phyloP scores from a whole-genome alignment of 1,139 yeast genomes.

The Saccharomyces uvarum region DNA sequence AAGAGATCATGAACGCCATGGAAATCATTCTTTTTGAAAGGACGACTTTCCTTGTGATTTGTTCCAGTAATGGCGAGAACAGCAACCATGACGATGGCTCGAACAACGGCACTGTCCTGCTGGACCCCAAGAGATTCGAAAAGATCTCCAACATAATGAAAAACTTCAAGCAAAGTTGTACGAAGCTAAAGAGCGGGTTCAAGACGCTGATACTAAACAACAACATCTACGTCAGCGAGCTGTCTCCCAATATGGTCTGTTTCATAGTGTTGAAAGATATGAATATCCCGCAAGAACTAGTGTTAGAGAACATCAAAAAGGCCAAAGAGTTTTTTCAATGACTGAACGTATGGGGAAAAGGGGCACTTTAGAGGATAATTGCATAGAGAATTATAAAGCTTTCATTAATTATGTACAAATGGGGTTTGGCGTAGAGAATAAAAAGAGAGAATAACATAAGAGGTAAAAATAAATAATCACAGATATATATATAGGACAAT shows the following conservation, averaged over 20 bases:
- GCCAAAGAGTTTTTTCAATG: slow-evolving; percentile 32
- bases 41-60: slow-evolving; percentile 85
- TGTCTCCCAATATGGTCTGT: slow-evolving; percentile 37
- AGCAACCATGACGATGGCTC: slow-evolving; percentile 20
- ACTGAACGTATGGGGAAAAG: neutral
- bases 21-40: slow-evolving; percentile 90
- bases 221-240: slow-evolving; percentile 41
- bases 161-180: slow-evolving; percentile 87
- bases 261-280: slow-evolving; percentile 34
- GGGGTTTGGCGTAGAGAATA: neutral
- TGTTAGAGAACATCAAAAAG: slow-evolving; percentile 35
- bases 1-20: slow-evolving; percentile 71
- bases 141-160: slow-evolving; percentile 90
- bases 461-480: neutral
- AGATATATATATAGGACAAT: neutral
- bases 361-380: neutral
- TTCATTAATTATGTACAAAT: neutral
- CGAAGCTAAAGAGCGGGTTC: slow-evolving; percentile 71
- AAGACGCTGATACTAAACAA: slow-evolving; percentile 73
- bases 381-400: neutral
- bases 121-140: slow-evolving; percentile 88
- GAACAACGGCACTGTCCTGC: slow-evolving; percentile 11
- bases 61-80: slow-evolving; percentile 47
- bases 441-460: neutral
- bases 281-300: slow-evolving; percentile 30